Base-by-base conservation (phyloP, 176 grass and related monocot genomes). In the bread wheat (Triticum aestivum) region DNA sequence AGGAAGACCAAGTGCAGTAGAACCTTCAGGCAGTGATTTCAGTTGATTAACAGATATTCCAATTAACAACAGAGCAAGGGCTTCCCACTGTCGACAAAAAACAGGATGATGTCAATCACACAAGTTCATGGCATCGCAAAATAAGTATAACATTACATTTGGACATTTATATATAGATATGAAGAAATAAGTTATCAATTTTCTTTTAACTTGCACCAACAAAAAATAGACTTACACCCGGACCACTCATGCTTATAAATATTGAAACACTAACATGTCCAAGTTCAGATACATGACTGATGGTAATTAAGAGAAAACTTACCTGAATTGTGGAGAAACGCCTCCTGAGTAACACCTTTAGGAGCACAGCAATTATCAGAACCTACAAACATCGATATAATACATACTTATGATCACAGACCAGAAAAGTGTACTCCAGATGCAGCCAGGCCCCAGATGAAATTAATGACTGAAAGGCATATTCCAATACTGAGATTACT, bases 11-110 rank as follows among this genome's bases (percentile, higher is more conserved):
- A 98, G 86, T 64, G 88, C 78, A 59, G 81, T 91, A 79, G 93
- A 87, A 92, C 93, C 96, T 87, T 98, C 96, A 34, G 96, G 96
- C 84, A 92, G 45, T 66, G 93, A 94, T 80, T 90, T 95, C 70
- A 98, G 86, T 83, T 98, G 96, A 90, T 98, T 98, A 81, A 98
- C 93, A 37, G 90, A 95, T 81, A 98, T 95, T 88, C 96, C 96
- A 59, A 98, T 98, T 74, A 98, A 92, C 86, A 98, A 92, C 33
- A 98, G 89, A 23, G 93, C 94, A 87, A 98, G 96, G 65, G 96
- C 96, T 76, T 98, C 96, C 96, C 93, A 98, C 96, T 98, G 89
- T 77, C 14, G 67, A 59, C 83, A 76, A 64, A 78, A 0, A 86
- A 84, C 67, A 87, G 66, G 15, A 61, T 32, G 61, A 26, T 76